Conservation (phyloP, 805 yeast genomes). For the Candida jianshihensis region DNA sequence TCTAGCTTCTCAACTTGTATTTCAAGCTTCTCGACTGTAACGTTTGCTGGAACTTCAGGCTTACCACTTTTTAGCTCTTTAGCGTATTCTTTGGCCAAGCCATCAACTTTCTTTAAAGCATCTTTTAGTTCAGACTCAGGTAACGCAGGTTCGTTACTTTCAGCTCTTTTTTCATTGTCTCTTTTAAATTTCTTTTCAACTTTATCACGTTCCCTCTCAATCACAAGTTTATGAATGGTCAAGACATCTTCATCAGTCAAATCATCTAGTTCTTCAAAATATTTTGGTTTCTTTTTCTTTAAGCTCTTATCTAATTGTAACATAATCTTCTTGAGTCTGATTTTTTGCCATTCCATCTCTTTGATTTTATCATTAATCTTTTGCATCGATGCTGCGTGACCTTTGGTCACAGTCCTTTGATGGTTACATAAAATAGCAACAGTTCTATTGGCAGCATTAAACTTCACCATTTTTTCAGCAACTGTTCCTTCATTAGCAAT, state of each 20-base stretch:
- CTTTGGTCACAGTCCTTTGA: slow-evolving; percentile 86
- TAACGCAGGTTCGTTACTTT: slow-evolving; percentile 47
- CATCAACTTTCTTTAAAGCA: slow-evolving; percentile 49
- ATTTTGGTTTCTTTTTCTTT: slow-evolving; percentile 45
- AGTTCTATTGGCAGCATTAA: slow-evolving; percentile 91
- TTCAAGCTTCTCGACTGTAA: slow-evolving; percentile 58
- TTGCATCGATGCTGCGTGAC: slow-evolving; percentile 74
- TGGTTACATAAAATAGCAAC: slow-evolving; percentile 96
- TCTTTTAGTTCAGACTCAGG: slow-evolving; percentile 52
- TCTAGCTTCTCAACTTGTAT: slow-evolving; percentile 67
- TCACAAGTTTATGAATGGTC: slow-evolving; percentile 48
- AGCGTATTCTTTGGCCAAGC: slow-evolving; percentile 41
- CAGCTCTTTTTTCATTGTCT: slow-evolving; percentile 68
- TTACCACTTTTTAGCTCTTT: slow-evolving; percentile 54
- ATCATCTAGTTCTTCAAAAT: slow-evolving; percentile 63
- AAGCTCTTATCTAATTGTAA: slow-evolving; percentile 51
- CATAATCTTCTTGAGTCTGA: slow-evolving; percentile 65
- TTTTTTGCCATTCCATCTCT: slow-evolving; percentile 81
- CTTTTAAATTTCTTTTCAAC: slow-evolving; percentile 57
- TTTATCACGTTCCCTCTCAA: slow-evolving; percentile 62
- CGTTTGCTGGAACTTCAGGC: slow-evolving; percentile 43
- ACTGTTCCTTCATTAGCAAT: slow-evolving; percentile 84
- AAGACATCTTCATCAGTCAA: slow-evolving; percentile 58
- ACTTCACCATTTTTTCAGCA: slow-evolving; percentile 78
- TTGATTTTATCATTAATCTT: slow-evolving; percentile 70